Evolutionary conservation across 352 stramenopile genomes (phyloP), one percentile per base, ranked within the genome.

Genomic region (Thraustochytrium striatum): DNA sequence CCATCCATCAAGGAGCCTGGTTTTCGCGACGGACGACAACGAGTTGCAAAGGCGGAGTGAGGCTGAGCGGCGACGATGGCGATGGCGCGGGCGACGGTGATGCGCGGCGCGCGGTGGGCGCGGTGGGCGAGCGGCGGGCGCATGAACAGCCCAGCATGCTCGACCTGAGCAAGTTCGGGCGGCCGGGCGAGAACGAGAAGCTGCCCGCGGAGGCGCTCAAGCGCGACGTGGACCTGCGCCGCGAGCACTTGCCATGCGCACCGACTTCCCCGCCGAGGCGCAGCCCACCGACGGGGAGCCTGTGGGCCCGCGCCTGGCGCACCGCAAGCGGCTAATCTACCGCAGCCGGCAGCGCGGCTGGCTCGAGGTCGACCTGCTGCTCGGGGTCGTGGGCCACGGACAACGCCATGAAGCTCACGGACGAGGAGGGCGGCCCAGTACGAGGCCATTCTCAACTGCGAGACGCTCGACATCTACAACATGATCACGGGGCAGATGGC

Each of bases 381-480:
- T 98, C 16, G 93, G 93, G 33, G n/a, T 96, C 90, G 11, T 98
- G 92, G 92, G 93, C 93, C 13, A 88, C 84, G 78, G 85, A 97
- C 81, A 91, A 97, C 86, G 92, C 97, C 44, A 89, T 91, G 72
- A 79, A 78, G 33, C 83, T 98, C 30, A 85, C 86, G 13, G 79
- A 83, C 2, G 85, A 91, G 5, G 91, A 98, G 82, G 83, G 97
- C 32, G 83, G n/a, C 95, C 82, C 85, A 97, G 82, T 98, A 96
- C 86, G 94, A 98, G 84, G 86, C 90, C 75, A 97, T 98, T 85
- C 85, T 97, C 36, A 98, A 98, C 86, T 87, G 94, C 81, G 94
- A 98, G 86, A 98, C 94, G 8, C 97, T 98, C 83, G 94, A 98
- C 87, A 98, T 98, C 84, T 98, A 97, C 87, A 98, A 98, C 86